A percentile compares a stretch with the other conserved stretches of the same genome.
Evolutionary conservation across 2,329 filamentous ascomycete species (phyloP).

Genomic region (Penicillium sp.): DNA sequence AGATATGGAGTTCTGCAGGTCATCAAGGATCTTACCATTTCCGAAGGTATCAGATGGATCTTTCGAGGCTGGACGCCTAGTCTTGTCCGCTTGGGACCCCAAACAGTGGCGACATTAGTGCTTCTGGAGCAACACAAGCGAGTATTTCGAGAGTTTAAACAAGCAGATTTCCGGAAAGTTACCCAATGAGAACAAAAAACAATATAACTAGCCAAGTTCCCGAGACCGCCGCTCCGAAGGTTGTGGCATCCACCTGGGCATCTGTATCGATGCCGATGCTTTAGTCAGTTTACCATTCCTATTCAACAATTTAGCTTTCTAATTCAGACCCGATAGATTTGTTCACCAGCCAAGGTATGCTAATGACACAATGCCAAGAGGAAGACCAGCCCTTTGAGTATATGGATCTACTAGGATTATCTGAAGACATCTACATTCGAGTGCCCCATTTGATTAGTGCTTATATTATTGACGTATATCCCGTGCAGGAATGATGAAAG

Average conservation of each 20-base stretch:
- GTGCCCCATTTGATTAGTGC: neutral
- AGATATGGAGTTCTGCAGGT: conserved; percentile 58
- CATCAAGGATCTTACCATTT: conserved; percentile 66
- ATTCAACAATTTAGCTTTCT: too few species aligned
- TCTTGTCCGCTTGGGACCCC: conserved; percentile 61
- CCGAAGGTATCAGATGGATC: conserved; percentile 78
- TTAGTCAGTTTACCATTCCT: too few species aligned
- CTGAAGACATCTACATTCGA: neutral
- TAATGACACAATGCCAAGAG: neutral
- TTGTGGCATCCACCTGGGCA: too few species aligned
- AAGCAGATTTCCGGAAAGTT: neutral
- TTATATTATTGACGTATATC: neutral
- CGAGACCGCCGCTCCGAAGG: too few species aligned
- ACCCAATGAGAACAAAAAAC: neutral
- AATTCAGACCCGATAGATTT: too few species aligned
- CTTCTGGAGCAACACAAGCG: conserved; percentile 87
- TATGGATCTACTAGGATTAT: neutral
- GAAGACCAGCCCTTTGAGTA: neutral
- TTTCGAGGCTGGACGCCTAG: conserved; percentile 88
- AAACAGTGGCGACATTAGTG: conserved; percentile 84
- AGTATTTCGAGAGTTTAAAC: conserved; percentile 45
- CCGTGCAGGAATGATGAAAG: neutral
- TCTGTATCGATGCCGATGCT: too few species aligned
- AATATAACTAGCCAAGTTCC: too few species aligned
- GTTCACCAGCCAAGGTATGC: too few species aligned